Conservation (phyloP, 441 rosid species). For the Biscutella laevigata region DNA sequence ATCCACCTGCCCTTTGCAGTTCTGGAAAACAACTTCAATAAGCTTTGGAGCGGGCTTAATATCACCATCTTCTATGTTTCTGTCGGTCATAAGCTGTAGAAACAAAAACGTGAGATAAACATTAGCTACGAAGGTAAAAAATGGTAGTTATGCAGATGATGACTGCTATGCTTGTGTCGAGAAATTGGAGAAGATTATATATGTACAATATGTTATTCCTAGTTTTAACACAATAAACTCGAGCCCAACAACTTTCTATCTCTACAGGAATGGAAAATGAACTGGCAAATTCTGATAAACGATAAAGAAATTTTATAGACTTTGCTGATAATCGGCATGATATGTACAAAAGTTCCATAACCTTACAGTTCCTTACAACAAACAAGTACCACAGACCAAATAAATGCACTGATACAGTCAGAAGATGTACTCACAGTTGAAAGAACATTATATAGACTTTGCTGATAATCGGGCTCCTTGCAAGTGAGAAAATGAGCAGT, state of each 20-base stretch:
- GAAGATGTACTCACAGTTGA: conserved; percentile 63
- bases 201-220: background rate
- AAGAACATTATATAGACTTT: conserved; percentile 84
- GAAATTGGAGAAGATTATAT: conserved; percentile 10
- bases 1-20: conserved; percentile 95
- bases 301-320: conserved; percentile 4
- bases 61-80: conserved; percentile 81
- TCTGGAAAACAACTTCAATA: conserved; percentile 90
- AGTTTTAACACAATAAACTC: background rate
- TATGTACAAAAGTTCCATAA: background rate
- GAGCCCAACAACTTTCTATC: conserved; percentile 8
- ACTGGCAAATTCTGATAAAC: background rate
- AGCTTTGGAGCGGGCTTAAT: conserved; percentile 97
- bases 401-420: background rate
- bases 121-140: conserved; percentile 10
- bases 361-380: background rate
- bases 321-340: too few species aligned
- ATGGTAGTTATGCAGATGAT: background rate
- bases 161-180: background rate
- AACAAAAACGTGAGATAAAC: conserved; percentile 9
- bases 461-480: conserved; percentile 92
- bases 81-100: conserved; percentile 70
- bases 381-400: conserved; percentile 1
- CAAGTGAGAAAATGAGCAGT: conserved; percentile 75
- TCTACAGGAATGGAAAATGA: background rate